Base-by-base conservation (phyloP, 148 eudicot species). In the Silene conica region DNA sequence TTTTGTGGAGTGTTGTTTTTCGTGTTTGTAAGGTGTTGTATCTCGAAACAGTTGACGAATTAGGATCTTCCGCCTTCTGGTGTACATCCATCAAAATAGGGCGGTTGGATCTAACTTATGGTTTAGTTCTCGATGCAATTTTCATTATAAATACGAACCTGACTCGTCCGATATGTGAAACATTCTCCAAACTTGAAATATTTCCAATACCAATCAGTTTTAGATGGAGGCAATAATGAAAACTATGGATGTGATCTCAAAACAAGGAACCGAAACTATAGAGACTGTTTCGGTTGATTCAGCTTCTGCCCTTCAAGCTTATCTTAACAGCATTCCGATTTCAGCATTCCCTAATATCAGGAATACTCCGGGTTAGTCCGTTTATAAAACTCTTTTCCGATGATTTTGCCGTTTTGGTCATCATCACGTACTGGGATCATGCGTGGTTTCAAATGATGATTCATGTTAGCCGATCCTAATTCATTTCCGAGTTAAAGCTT, bases 251-350 rank as follows among this genome's bases (percentile, higher is more conserved):
- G 54, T 19, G 70, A 43, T 26, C 70, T 0, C 11, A 25, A n/a
- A 71, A 38, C 15, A 60, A 57, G 54, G 19, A 56, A 71, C 63
- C 2, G 1, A 26, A 69, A 52, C n/a, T 31, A n/a, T 19, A 34
- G 23, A 38, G 11, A 43, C n/a, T 22, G 46, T 6, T 73, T 56
- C 70, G 5, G 57, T 55, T 19, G 81, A 82, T 34, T 71, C 79
- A 1, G 73, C 76, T 38, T 73, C 54, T n/a, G 84, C 87, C 22
- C 82, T 79, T 58, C 80, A 81, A 54, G 58, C 20, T 8, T 79
- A 81, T 65, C 85, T 83, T 43, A 74, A 84, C 70, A 79, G 67
- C 76, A 81, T 84, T 28, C 81, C 84, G 50, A 67, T 81, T 50
- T 41, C 69, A 10, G 73, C 84, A 16, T 73, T 81, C 38, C 71